These are phyloP conservation scores for Nicotiana tomentosiformis DNA, from an alignment of 257 asterid species.

Conservation along the genomic window DNA sequence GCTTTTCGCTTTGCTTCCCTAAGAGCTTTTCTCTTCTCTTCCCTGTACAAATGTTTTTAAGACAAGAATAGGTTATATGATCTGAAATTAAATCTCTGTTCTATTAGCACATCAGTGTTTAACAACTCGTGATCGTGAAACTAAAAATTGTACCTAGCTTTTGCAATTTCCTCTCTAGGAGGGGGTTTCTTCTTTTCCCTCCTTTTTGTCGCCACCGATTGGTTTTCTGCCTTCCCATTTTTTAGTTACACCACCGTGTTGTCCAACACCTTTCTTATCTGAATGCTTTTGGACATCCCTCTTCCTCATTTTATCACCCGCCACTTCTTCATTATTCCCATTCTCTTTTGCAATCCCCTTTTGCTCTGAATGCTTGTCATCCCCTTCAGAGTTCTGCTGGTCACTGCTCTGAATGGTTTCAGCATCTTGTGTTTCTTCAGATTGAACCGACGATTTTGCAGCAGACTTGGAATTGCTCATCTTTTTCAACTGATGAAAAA, in stretches of 20 bases:
- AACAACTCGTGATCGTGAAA: not conserved
- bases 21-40: conserved; percentile 52
- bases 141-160: conserved; percentile 35
- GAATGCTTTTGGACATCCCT: conserved; percentile 3
- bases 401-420: conserved; percentile 23
- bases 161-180: conserved; percentile 52
- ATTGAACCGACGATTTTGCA: conserved; percentile 25
- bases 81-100: not conserved
- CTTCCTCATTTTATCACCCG: too few species aligned
- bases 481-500: conserved; percentile 64
- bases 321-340: not conserved
- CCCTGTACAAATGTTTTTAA: conserved; percentile 40
- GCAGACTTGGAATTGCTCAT: conserved; percentile 54
- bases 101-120: not conserved
- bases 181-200: conserved; percentile 37
- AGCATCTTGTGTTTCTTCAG: conserved; percentile 48
- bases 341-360: conserved; percentile 18
- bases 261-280: not conserved
- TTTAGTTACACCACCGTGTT: conserved; percentile 14
- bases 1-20: conserved; percentile 46
- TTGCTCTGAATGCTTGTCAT: conserved; percentile 26
- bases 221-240: conserved; percentile 15
- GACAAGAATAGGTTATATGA: not conserved
- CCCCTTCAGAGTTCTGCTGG: conserved; percentile 18
- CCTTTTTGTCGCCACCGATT: conserved; percentile 19